These are phyloP conservation scores for Urostyla sp. DNA, from an alignment of 73 alveolate genomes.

Conservation along the genomic window DNA sequence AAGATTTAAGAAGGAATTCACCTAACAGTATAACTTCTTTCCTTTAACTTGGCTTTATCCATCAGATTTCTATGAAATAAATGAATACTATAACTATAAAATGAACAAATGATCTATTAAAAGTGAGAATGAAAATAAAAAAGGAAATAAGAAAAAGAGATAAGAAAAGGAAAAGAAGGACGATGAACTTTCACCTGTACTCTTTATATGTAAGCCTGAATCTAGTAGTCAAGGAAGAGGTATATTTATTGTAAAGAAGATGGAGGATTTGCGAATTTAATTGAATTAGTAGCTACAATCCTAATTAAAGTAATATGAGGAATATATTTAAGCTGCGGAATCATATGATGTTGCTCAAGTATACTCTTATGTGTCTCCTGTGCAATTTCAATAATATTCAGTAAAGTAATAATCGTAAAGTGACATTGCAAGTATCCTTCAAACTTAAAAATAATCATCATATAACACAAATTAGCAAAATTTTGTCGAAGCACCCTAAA, in stretches of 20 bases:
- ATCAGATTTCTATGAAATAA: slow-evolving; percentile 68
- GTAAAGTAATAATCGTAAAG: neutral
- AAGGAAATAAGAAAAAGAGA: slow-evolving; percentile 55
- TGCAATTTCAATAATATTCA: no score
- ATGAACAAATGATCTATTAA: slow-evolving; percentile 10
- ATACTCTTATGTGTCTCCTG: slow-evolving; percentile 20
- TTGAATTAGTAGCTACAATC: slow-evolving; percentile 21
- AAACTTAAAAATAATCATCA: neutral
- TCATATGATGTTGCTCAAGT: slow-evolving; percentile 28
- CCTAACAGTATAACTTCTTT: slow-evolving; percentile 71
- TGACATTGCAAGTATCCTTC: neutral
- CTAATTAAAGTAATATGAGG: slow-evolving; percentile 12
- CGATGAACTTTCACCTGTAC: slow-evolving; percentile 10
- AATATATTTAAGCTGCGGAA: slow-evolving; percentile 28
- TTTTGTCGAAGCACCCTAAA: slow-evolving; percentile 16
- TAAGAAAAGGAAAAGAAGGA: slow-evolving; percentile 25
- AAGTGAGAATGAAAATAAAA: slow-evolving; percentile 24
- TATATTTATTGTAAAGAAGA: slow-evolving; percentile 68
- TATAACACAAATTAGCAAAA: neutral
- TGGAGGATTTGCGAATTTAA: slow-evolving; percentile 73
- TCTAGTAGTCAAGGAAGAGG: slow-evolving; percentile 84
- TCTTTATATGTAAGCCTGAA: slow-evolving; percentile 83
- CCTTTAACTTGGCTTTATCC: slow-evolving; percentile 85
- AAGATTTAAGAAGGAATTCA: slow-evolving; percentile 63
- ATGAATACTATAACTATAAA: slow-evolving; percentile 33